A percentile compares a stretch with the other conserved stretches of the same genome.
These are phyloP conservation scores for Phascolomyces articulosus DNA, from an alignment of 371 early-diverging fungal genomes.

Conservation along the genomic window DNA sequence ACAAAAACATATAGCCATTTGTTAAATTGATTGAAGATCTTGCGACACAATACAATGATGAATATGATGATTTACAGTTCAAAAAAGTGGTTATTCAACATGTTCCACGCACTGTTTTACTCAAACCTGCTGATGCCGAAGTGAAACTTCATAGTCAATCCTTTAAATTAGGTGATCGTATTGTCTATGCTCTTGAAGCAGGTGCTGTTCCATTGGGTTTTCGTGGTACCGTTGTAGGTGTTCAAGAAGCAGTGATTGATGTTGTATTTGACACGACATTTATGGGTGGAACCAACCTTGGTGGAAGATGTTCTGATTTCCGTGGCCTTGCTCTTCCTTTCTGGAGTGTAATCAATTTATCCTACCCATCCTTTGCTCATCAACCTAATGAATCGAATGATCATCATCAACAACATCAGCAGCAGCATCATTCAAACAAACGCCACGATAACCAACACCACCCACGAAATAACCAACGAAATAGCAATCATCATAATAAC, in stretches of 20 bases:
- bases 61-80: constrained; percentile 39
- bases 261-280: constrained; percentile 86
- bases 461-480: background rate
- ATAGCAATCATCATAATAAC: background rate
- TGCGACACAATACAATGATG: constrained; percentile 39
- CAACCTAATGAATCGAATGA: constrained; percentile 1
- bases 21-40: constrained; percentile 61
- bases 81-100: constrained; percentile 65
- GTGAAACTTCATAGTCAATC: constrained; percentile 72
- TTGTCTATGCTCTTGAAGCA: constrained; percentile 75
- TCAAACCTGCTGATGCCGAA: constrained; percentile 81
- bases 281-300: constrained; percentile 79
- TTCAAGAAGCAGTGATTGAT: constrained; percentile 75
- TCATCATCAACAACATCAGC: background rate
- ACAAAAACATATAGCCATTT: constrained; percentile 16
- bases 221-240: constrained; percentile 84
- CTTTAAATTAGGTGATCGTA: constrained; percentile 89
- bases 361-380: constrained; percentile 30
- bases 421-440: background rate
- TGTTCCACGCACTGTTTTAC: constrained; percentile 66
- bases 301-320: constrained; percentile 72
- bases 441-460: background rate
- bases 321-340: constrained; percentile 71
- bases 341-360: constrained; percentile 63
- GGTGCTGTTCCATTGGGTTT: constrained; percentile 83